These are phyloP conservation scores for Colletotrichum shisoi DNA, from an alignment of 2,329 filamentous ascomycete species.

Conservation along the genomic window DNA sequence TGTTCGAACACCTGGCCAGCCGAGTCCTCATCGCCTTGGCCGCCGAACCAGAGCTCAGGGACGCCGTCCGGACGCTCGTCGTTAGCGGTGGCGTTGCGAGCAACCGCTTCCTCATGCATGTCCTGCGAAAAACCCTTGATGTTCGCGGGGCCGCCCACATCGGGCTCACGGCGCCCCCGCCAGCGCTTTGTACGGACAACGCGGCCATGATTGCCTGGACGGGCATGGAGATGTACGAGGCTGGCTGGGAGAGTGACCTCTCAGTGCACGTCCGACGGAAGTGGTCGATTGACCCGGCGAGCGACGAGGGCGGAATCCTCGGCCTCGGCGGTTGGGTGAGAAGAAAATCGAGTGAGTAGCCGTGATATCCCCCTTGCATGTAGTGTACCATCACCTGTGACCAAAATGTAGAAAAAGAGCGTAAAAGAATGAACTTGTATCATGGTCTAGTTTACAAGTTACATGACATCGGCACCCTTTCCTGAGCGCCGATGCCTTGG, in stretches of 20 bases:
- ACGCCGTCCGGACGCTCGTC: slow-evolving; percentile 68
- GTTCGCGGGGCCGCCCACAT: slow-evolving; percentile 71
- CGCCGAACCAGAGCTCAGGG: slow-evolving; percentile 44
- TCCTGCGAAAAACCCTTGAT: slow-evolving; percentile 67
- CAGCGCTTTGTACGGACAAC: slow-evolving; percentile 87
- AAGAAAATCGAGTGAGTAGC: slow-evolving; percentile 36
- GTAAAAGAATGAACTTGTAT: slow-evolving; percentile 38
- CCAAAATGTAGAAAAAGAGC: not conserved
- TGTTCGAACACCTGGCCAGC: slow-evolving; percentile 86
- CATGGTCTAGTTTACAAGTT: slow-evolving; percentile 41
- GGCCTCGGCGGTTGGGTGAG: slow-evolving; percentile 62
- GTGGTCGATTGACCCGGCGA: slow-evolving; percentile 75
- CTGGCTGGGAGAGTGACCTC: slow-evolving; percentile 73
- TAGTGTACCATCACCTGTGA: slow-evolving; percentile 10
- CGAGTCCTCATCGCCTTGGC: slow-evolving; percentile 74
- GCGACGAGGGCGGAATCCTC: slow-evolving; percentile 71
- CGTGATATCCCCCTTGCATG: slow-evolving; percentile 26
- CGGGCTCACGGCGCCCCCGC: slow-evolving; percentile 75
- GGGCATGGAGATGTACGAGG: slow-evolving; percentile 88
- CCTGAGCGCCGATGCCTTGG: slow-evolving; percentile 12
- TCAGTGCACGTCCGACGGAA: slow-evolving; percentile 67
- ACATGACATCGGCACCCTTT: slow-evolving; percentile 29
- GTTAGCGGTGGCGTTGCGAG: slow-evolving; percentile 90
- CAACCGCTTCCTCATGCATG: slow-evolving; percentile 77
- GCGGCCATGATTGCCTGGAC: slow-evolving; percentile 98